Conservation (phyloP, 1,284 basidiomycete species). For the Ustilago esculenta region DNA sequence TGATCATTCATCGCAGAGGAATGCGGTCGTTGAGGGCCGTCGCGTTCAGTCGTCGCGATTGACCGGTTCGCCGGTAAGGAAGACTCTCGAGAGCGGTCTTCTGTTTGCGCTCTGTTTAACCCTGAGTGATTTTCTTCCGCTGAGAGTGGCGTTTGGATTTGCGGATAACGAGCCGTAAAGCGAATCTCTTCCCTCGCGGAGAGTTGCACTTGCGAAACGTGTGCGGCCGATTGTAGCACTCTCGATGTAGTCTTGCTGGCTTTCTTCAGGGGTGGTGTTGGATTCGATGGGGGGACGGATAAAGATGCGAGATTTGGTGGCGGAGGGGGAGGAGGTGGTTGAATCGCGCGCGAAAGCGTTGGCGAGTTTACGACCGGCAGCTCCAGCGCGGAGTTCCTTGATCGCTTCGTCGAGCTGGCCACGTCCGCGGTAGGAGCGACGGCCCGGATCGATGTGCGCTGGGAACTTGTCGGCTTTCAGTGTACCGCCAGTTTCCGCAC, state of each 20-base stretch:
- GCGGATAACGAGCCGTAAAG: conserved; percentile 21
- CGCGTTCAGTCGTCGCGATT: conserved; percentile 17
- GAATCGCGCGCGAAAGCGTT: conserved; percentile 9
- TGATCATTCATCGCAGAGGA: too few relatives aligned
- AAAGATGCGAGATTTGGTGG: conserved; percentile 16
- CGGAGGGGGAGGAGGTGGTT: neutral
- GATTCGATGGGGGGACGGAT: neutral
- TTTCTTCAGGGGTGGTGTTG: neutral
- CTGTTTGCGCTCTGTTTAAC: conserved; percentile 17
- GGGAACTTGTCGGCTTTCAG: conserved; percentile 2
- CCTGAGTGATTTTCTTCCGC: conserved; percentile 40
- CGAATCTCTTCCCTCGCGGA: conserved; percentile 3
- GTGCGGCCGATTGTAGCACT: conserved; percentile 28
- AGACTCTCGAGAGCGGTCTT: conserved; percentile 44
- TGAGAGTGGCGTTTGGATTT: conserved; percentile 37
- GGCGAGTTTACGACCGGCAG: conserved; percentile 25
- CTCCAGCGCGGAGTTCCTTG: conserved; percentile 51
- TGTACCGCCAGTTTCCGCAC: neutral
- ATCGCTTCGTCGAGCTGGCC: conserved; percentile 59
- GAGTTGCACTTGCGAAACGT: conserved; percentile 1
- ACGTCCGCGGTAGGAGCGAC: conserved; percentile 43
- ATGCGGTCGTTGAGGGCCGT: neutral
- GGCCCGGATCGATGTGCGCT: conserved; percentile 1
- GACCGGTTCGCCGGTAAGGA: conserved; percentile 45
- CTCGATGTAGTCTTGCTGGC: too few relatives aligned